phyloP scores from a whole-genome alignment of 257 asterid species.

The Solanum megistacrolobum region DNA sequence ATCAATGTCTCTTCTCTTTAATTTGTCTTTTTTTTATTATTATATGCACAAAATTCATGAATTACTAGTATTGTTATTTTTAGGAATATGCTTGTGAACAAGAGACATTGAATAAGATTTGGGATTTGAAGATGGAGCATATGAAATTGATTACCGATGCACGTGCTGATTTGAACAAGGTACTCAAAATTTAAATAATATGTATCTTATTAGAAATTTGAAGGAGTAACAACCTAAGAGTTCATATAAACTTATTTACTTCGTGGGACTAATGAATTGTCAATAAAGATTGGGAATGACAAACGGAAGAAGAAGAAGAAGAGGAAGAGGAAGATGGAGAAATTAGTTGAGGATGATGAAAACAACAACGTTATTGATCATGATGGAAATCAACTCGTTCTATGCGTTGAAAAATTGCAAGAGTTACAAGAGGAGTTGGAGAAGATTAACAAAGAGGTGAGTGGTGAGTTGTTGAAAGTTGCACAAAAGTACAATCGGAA shows the following conservation, averaged over 20 bases:
- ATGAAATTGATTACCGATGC: background rate
- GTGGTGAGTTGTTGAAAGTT: constrained; percentile 77
- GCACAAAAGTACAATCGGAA: constrained; percentile 78
- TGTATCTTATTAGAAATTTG: background rate
- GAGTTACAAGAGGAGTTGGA: background rate
- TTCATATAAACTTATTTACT: background rate
- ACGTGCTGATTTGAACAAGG: background rate
- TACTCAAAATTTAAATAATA: no score
- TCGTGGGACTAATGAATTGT: background rate
- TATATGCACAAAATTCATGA: no score
- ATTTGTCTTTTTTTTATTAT: no score
- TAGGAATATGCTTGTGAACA: no score
- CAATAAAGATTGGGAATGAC: background rate
- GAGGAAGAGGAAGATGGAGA: background rate
- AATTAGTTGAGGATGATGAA: background rate
- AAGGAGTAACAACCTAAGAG: background rate
- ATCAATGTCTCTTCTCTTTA: background rate
- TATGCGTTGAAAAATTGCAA: background rate
- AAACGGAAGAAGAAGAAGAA: background rate
- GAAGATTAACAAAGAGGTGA: constrained; percentile 74
- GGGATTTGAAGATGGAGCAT: no score
- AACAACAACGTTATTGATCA: background rate
- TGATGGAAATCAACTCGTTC: background rate
- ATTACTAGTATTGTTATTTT: no score
- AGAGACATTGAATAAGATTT: no score